Conservation (phyloP, 805 yeast species). For the Nakazawaea ambrosiae region DNA sequence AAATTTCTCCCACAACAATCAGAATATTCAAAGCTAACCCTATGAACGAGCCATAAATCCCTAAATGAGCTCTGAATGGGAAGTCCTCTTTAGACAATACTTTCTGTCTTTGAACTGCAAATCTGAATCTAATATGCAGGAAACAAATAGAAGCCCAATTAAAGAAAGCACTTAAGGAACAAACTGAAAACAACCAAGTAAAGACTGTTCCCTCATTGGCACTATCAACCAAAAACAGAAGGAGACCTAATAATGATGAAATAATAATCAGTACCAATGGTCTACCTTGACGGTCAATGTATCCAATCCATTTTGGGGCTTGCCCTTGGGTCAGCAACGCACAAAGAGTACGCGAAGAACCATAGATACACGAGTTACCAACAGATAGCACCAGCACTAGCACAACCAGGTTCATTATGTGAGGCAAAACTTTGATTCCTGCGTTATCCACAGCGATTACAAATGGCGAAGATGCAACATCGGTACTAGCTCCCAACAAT, state of each 20-base stretch:
- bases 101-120: constrained; percentile 35
- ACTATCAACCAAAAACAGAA: constrained; percentile 39
- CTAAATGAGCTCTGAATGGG: constrained; percentile 33
- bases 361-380: constrained; percentile 50
- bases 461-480: constrained; percentile 36
- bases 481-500: constrained; percentile 22
- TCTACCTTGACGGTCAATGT: constrained; percentile 43
- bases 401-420: constrained; percentile 34
- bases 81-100: constrained; percentile 32
- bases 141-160: constrained; percentile 42
- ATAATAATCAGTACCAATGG: constrained; percentile 37
- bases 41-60: constrained; percentile 33
- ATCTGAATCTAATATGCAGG: constrained; percentile 38
- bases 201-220: constrained; percentile 22
- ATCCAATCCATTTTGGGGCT: constrained; percentile 35
- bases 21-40: constrained; percentile 28
- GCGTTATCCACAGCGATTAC: constrained; percentile 36
- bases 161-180: constrained; percentile 40
- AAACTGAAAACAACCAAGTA: constrained; percentile 40
- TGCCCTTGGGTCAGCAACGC: constrained; percentile 37
- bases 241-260: constrained; percentile 32
- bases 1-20: constrained; percentile 37
- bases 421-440: constrained; percentile 28
- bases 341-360: constrained; percentile 45
- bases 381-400: constrained; percentile 32